Base-by-base conservation (phyloP, 2,329 filamentous ascomycete genomes). In the Botrytis fragariae region DNA sequence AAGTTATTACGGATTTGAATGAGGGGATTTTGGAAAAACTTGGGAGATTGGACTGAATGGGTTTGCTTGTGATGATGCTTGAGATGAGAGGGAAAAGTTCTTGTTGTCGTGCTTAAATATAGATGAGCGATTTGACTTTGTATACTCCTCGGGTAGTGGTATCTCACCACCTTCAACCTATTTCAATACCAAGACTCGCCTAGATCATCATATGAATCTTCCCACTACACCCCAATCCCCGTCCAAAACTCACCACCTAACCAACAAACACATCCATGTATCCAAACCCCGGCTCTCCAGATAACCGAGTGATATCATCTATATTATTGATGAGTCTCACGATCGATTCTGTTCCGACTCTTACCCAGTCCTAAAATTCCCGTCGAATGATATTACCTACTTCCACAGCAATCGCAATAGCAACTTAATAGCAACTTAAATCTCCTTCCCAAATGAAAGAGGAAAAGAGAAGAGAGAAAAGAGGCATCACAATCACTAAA, bases 1-100 rank as follows among this genome's bases (percentile, higher is more conserved):
- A 70, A 61, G 39, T 61, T 29, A 61, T 70, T 32, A 45, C 39
- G 60, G 39, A 70, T 37, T n/a, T 70, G 37, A 60, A 70, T 48
- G 0, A 14, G 35, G 32, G 3, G 54, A 37, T 14, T 4, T 37
- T 61, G 29, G 54, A 70, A n/a, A 70, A n/a, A 14, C 68, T 70
- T 20, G 51, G 54, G 6, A 45, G 29, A 20, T 70, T 70, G 35
- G 68, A 70, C 25, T 61, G 51, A 70, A 61, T 35, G 14, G 16
- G 3, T n/a, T 29, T 48, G 22, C 37, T 22, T 48, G 20, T 7
- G 4, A 48, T 48, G 20, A 48, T 48, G 20, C 20, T 9, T 48
- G 45, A n/a, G 9, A n/a, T 7, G 3, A 1, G 10, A 51, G 22
- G 25, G 4, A 51, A 51, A 3, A n/a, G 22, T 51, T 48, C 8